Conservation (phyloP, 768 basidiomycete genomes). For the Termitomyces sp. region DNA sequence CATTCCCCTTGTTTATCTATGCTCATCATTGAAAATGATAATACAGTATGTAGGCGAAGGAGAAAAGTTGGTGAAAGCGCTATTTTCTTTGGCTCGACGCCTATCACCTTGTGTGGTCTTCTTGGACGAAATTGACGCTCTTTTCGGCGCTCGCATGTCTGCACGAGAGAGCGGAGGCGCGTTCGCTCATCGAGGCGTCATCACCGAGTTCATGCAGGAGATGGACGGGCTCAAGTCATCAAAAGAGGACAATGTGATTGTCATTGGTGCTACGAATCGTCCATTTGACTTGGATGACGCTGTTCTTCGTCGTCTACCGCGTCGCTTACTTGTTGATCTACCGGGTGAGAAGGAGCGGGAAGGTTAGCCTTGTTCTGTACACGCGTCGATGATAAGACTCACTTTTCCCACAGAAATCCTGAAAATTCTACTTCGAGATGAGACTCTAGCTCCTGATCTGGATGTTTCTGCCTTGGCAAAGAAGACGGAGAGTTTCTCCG, state of each 20-base stretch:
- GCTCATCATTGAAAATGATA: not conserved
- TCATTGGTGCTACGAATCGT: constrained; percentile 93
- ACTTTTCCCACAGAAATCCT: constrained; percentile 63
- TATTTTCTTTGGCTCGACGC: constrained; percentile 82
- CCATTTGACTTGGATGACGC: constrained; percentile 92
- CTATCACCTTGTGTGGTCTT: constrained; percentile 92
- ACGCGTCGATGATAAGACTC: not conserved
- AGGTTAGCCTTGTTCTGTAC: constrained; percentile 44
- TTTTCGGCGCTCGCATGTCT: constrained; percentile 84
- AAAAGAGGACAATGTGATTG: constrained; percentile 76
- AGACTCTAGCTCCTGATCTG: constrained; percentile 62
- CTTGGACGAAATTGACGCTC: constrained; percentile 91
- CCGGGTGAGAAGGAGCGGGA: constrained; percentile 83
- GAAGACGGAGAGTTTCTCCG: constrained; percentile 84
- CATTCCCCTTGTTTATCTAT: not conserved
- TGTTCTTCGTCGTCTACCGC: constrained; percentile 82
- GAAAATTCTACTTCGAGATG: constrained; percentile 82
- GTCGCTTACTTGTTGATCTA: constrained; percentile 83
- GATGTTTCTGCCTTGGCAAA: constrained; percentile 58
- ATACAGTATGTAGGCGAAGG: constrained; percentile 82
- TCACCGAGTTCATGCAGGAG: constrained; percentile 93
- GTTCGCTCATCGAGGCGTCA: constrained; percentile 81
- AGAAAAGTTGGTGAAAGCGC: constrained; percentile 84
- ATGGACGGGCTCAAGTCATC: constrained; percentile 91
- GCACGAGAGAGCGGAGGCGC: constrained; percentile 74